These are phyloP conservation scores for Alternaria arborescens DNA, from an alignment of 2,329 filamentous ascomycete species.

Conservation along the genomic window DNA sequence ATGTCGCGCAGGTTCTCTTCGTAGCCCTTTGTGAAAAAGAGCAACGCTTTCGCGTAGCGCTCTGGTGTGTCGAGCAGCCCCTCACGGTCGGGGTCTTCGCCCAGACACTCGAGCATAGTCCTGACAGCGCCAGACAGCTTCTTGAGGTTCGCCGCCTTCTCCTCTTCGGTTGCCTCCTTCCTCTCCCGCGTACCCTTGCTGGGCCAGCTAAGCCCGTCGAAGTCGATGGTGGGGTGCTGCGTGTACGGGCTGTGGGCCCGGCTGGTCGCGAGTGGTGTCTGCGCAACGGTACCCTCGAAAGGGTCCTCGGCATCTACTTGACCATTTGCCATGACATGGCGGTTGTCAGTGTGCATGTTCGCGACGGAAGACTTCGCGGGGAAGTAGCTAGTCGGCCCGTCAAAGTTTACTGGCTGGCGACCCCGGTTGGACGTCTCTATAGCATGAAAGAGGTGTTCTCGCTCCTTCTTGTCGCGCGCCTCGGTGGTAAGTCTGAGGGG, in stretches of 20 bases:
- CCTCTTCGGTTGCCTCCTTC: conserved; percentile 65
- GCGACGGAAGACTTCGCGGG: conserved; percentile 30
- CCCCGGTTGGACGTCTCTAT: conserved; percentile 66
- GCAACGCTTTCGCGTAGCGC: conserved; percentile 92
- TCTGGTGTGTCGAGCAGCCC: conserved; percentile 74
- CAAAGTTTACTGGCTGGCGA: conserved; percentile 57
- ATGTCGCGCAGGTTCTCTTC: conserved; percentile 92
- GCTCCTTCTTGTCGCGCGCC: conserved; percentile 60
- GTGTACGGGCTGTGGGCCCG: conserved; percentile 61
- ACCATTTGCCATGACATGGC: conserved; percentile 31
- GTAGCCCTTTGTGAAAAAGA: conserved; percentile 96
- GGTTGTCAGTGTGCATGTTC: conserved; percentile 24
- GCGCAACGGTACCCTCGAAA: conserved; percentile 60
- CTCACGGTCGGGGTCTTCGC: conserved; percentile 71
- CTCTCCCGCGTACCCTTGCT: conserved; percentile 70
- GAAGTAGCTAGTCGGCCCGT: conserved; percentile 46
- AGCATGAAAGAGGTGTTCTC: conserved; percentile 66
- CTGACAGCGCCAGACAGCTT: conserved; percentile 70
- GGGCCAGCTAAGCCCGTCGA: conserved; percentile 65
- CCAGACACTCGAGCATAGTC: conserved; percentile 71
- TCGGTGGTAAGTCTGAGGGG: conserved; percentile 59
- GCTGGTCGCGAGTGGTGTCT: conserved; percentile 63
- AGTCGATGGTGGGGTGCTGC: conserved; percentile 61
- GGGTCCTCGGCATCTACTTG: conserved; percentile 59
- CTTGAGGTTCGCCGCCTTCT: conserved; percentile 64